phyloP scores from a whole-genome alignment of 768 basidiomycete species.

The Hygrocybe punicea region DNA sequence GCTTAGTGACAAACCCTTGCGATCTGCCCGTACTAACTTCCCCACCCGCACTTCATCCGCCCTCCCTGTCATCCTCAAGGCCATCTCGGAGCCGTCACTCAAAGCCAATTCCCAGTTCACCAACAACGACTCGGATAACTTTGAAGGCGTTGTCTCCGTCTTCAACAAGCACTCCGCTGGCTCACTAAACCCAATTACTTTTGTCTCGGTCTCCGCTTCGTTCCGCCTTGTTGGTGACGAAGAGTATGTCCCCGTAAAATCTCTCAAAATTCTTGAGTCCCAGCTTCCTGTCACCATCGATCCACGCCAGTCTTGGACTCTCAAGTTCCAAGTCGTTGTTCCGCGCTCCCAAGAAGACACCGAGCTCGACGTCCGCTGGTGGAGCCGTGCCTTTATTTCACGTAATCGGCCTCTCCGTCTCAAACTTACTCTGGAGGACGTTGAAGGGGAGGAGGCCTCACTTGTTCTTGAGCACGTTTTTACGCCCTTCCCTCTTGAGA shows the following conservation, averaged over 20 bases:
- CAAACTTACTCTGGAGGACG: conserved; percentile 35
- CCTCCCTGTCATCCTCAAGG: conserved; percentile 34
- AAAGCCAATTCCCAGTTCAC: conserved; percentile 33
- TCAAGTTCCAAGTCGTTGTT: conserved; percentile 31
- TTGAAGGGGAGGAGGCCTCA: conserved; percentile 40
- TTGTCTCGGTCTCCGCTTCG: conserved; percentile 31
- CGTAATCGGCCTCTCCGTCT: conserved; percentile 37
- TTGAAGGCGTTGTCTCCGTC: conserved; percentile 33
- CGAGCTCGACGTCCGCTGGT: conserved; percentile 30
- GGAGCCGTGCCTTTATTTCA: conserved; percentile 33
- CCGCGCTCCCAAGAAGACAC: conserved; percentile 36
- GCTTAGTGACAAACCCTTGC: conserved; percentile 30
- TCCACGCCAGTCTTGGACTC: conserved; percentile 33
- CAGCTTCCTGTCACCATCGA: conserved; percentile 36
- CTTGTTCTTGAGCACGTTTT: conserved; percentile 40
- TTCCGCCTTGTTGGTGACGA: conserved; percentile 39
- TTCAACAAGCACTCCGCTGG: conserved; percentile 39
- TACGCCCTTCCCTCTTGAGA: conserved; percentile 27
- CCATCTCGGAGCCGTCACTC: conserved; percentile 36
- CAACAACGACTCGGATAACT: conserved; percentile 25
- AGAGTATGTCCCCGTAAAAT: conserved; percentile 29
- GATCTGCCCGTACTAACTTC: conserved; percentile 37
- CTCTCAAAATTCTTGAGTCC: conserved; percentile 25
- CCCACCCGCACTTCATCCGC: conserved; percentile 32
- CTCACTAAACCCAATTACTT: conserved; percentile 34